Evolutionary conservation across 768 basidiomycete species (phyloP), one percentile per base, ranked within the genome.

Genomic region (Pisolithus tinctorius): DNA sequence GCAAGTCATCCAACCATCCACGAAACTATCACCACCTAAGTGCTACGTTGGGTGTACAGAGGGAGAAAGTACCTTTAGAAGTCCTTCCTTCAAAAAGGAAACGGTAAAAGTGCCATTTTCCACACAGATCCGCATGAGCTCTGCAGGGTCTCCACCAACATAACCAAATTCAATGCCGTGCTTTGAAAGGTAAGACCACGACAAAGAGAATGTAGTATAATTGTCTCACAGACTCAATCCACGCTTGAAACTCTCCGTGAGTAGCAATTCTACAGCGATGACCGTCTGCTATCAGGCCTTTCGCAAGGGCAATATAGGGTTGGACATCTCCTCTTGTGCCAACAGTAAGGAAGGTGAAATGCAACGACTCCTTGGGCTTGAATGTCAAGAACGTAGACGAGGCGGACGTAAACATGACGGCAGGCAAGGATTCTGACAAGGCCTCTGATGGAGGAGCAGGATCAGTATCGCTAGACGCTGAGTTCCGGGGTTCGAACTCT

Each of bases 91-190:
- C 66, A 97, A 71, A 70, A 98, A 98, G 0, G 93, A 83, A 36
- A 98, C 86, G 0, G 95, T 96, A 63, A 97, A 99, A 51, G 86
- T 96, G 55, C 96, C 96, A 68, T 99, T 97, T 69, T 97, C 95
- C 31, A 98, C 86, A 66, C 94, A 98, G 56, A 99, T 92, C 48
- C 90, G 81, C 93, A 98, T 94, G 39, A 99, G 73, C 67, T 98
- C 95, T 1, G 96, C 94, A 9, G 95, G 95, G 68, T 98, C 96
- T 26, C 95, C 95, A 10, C 96, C 95, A 40, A 98, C 93, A 57
- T 80, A 86, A 10, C 87, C 87, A 65, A 88, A 97, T 62, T 93
- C 93, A 60, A 99, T 96, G n/a, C 92, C 93, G 63, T 98, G 79
- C 93, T 96, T 56, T 34, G 10, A 53, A 47, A 38, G 50, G 9